Evolutionary conservation across 257 asterid genomes (phyloP).

Genomic region (Solanum tarapatanum): DNA sequence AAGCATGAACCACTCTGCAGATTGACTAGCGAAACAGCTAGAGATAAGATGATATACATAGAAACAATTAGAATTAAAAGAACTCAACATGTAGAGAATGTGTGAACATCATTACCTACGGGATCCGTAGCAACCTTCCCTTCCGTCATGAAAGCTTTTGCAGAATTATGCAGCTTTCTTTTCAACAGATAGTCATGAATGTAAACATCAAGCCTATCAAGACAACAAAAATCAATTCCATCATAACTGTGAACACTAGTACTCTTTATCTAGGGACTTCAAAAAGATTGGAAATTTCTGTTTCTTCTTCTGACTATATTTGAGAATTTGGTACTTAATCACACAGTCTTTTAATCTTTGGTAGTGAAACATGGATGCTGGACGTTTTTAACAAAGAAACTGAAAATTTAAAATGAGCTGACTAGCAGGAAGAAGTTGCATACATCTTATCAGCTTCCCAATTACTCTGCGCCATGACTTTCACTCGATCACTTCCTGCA

Average conservation of each 20-base stretch:
- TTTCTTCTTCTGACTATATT: neutral
- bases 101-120: slow-evolving; percentile 49
- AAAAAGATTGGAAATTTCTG: neutral
- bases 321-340: neutral
- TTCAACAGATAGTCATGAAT: slow-evolving; percentile 92
- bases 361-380: neutral
- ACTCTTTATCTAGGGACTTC: neutral
- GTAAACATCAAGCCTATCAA: slow-evolving; percentile 96
- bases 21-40: neutral
- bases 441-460: slow-evolving; percentile 99
- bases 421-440: neutral
- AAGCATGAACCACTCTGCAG: neutral
- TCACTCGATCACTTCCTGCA: slow-evolving; percentile 7
- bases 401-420: neutral
- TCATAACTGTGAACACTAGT: neutral
- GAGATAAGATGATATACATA: neutral
- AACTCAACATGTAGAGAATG: neutral
- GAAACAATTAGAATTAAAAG: neutral
- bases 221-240: neutral
- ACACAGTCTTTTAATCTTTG: neutral
- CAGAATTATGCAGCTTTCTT: slow-evolving; percentile 80
- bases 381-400: neutral
- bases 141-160: slow-evolving; percentile 96
- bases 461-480: slow-evolving; percentile 88
- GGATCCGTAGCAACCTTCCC: slow-evolving; percentile 99